Conservation (phyloP, 176 grass and related monocot genomes). For the Secale cereale region DNA sequence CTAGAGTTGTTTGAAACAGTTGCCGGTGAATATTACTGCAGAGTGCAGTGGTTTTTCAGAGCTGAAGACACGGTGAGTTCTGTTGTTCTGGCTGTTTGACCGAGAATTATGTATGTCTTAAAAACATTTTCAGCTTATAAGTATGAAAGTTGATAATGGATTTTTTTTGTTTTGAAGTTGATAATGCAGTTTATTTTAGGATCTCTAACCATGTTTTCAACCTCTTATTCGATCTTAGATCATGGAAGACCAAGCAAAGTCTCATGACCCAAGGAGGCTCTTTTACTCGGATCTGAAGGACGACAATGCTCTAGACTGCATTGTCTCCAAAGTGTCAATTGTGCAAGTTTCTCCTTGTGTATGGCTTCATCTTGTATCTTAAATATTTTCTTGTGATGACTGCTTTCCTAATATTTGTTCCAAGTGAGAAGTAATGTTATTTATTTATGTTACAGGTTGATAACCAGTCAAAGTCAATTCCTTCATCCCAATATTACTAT, state of each 20-base stretch:
- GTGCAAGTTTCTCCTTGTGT: conserved; percentile 60
- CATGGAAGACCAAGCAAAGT: conserved; percentile 62
- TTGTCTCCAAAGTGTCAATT: conserved; percentile 79
- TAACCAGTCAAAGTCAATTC: conserved; percentile 40
- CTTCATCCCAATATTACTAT: conserved; percentile 76
- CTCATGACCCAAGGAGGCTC: conserved; percentile 74
- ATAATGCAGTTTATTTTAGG: conserved; percentile 1
- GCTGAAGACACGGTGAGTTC: conserved; percentile 89
- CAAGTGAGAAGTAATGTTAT: conserved; percentile 12
- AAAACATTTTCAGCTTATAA: conserved; percentile 22
- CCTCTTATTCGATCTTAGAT: conserved; percentile 52
- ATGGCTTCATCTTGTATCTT: conserved; percentile 35
- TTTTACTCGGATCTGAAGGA: conserved; percentile 90
- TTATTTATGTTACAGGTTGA: conserved; percentile 45
- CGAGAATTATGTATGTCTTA: neutral
- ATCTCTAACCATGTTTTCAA: conserved; percentile 28
- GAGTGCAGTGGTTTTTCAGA: conserved; percentile 91
- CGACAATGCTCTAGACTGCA: conserved; percentile 84
- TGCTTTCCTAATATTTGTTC: conserved; percentile 30
- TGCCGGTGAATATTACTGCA: conserved; percentile 52
- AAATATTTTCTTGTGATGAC: conserved; percentile 33
- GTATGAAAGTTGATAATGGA: neutral
- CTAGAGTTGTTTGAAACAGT: conserved; percentile 90
- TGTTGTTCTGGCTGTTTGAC: conserved; percentile 11
- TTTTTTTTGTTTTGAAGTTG: neutral